Evolutionary conservation across 2,329 filamentous ascomycete genomes (phyloP), one percentile per base, ranked within the genome.

Genomic region (Alternaria metachromatica): DNA sequence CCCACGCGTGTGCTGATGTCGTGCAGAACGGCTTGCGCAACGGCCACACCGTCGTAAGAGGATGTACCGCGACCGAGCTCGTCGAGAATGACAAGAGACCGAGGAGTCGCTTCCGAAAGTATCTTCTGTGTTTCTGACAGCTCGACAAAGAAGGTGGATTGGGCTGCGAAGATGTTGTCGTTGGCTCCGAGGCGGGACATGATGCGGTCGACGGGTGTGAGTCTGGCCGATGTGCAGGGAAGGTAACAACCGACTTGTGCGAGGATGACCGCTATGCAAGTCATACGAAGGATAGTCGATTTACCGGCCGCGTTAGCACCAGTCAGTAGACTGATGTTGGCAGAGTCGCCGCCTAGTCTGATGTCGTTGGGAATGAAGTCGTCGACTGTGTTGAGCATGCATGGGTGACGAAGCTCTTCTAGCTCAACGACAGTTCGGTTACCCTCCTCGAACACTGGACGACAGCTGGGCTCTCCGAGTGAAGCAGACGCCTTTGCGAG

Each of bases 81-180:
- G 79, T 99, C 96, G 2, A 99, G 88, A 72, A 99, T 99, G 59
- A 99, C 96, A 1, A 99, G 88, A 0, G 94, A 97, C 11, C 95
- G 92, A 0, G 95, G 92, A 0, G 95, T 97, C 0, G 96, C 96
- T 82, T 98, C 96, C 0, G 93, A 89, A 1, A 99, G 86, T 55
- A 99, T 99, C 85, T 98, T 98, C 84, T 98, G 97, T 0, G 96
- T 99, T 80, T 99, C 96, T 0, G 94, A 94, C 2, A 99, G 84
- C 81, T 99, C 96, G 26, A 99, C 95, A 76, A 99, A 98, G 85
- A 99, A 99, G 3, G 96, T 99, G 13, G 93, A 97, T 80, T 99
- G 96, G 0, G 95, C 93, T 1, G 95, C 96, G 77, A 99, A 98
- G 73, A 99, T 99, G 80, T 98, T 98, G 87, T 99, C 96, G 75